phyloP scores from a whole-genome alignment of 2,329 filamentous ascomycete species.

The Sclerotinia glacialis region DNA sequence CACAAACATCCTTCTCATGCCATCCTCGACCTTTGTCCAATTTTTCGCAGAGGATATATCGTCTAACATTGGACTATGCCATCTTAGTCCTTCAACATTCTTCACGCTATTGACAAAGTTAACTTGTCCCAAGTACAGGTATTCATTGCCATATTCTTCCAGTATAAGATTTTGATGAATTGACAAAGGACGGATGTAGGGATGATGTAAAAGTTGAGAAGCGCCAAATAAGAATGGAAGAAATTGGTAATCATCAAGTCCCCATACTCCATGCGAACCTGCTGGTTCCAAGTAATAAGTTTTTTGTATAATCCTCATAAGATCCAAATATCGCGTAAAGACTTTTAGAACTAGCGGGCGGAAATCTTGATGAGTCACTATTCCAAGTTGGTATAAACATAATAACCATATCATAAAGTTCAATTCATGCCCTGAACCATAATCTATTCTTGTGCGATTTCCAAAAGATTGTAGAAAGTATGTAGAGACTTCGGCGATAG shows the following conservation, averaged over 20 bases:
- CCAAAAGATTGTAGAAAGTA: constrained; percentile 86
- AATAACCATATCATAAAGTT: constrained; percentile 97
- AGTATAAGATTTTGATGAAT: constrained; percentile 88
- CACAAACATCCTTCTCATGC: constrained; percentile 96
- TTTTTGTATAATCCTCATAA: constrained; percentile 86
- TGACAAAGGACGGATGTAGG: constrained; percentile 70
- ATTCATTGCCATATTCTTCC: constrained; percentile 81
- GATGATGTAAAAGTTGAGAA: constrained; percentile 82
- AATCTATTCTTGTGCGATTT: constrained; percentile 84
- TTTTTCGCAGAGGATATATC: constrained; percentile 88
- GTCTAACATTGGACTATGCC: constrained; percentile 98
- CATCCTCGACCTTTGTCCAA: constrained; percentile 89
- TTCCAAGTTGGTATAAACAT: constrained; percentile 78
- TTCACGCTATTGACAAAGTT: constrained; percentile 94
- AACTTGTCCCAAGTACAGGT: constrained; percentile 88
- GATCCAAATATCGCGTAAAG: constrained; percentile 75
- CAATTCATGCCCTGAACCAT: constrained; percentile 94
- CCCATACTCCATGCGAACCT: constrained; percentile 97
- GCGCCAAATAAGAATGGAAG: constrained; percentile 93
- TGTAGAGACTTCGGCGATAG: constrained; percentile 68
- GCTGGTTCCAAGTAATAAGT: constrained; percentile 97
- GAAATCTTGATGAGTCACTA: constrained; percentile 66
- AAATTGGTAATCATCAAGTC: constrained; percentile 96
- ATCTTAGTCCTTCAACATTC: constrained; percentile 87
- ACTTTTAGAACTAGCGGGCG: constrained; percentile 70